A percentile compares a stretch with the other conserved stretches of the same genome.
Evolutionary conservation across 805 yeast species (phyloP).

Genomic region (Cyberlindnera maritima): DNA sequence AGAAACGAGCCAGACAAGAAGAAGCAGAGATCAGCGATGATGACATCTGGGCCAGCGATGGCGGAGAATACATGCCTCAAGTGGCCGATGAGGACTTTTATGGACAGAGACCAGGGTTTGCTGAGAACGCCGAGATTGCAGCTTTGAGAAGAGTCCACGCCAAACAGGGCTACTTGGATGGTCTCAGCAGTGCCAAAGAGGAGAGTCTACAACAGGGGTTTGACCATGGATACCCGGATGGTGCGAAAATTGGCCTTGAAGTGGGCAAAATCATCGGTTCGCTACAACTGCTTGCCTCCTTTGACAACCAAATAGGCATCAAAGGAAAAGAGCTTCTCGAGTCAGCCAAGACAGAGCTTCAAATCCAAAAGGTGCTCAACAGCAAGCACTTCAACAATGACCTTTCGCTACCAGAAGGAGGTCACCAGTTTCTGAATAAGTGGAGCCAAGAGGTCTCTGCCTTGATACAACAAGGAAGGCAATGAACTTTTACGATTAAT

Average conservation of each 20-base stretch:
- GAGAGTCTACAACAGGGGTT: constrained; percentile 73
- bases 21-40: constrained; percentile 15
- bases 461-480: constrained; percentile 2
- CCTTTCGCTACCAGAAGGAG: constrained; percentile 30
- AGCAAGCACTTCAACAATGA: constrained; percentile 47
- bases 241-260: constrained; percentile 63
- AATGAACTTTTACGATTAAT: neutral
- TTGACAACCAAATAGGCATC: constrained; percentile 18
- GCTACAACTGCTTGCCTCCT: constrained; percentile 35
- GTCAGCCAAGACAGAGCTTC: constrained; percentile 50
- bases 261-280: constrained; percentile 66
- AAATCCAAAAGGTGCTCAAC: constrained; percentile 55
- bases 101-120: constrained; percentile 28
- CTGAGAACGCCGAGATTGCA: constrained; percentile 28
- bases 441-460: constrained; percentile 38
- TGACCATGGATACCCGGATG: constrained; percentile 73
- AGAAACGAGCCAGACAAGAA: neutral
- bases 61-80: constrained; percentile 26
- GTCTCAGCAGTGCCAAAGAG: constrained; percentile 68
- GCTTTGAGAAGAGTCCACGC: constrained; percentile 59
- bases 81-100: constrained; percentile 32
- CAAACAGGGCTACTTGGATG: constrained; percentile 83
- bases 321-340: constrained; percentile 27
- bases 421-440: constrained; percentile 36
- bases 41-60: constrained; percentile 35